A percentile compares a stretch with the other conserved stretches of the same genome.
These are phyloP conservation scores for Saprolegnia parasitica DNA, from an alignment of 352 stramenopile genomes.

Conservation along the genomic window DNA sequence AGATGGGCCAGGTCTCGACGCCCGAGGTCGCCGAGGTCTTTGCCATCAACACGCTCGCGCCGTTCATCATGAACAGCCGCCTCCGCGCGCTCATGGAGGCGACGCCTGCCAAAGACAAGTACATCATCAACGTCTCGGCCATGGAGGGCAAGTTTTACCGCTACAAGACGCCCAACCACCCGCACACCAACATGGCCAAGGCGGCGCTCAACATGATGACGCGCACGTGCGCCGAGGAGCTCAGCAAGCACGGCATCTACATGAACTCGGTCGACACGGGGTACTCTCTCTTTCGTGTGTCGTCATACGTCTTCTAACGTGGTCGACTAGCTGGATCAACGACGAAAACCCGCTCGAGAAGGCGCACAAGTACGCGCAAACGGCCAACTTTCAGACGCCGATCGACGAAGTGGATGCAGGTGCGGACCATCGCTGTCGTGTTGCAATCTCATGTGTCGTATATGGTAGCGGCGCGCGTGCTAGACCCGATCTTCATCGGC, in stretches of 20 bases:
- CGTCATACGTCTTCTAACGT: background rate
- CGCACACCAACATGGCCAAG: slow-evolving; percentile 94
- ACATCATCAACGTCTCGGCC: slow-evolving; percentile 91
- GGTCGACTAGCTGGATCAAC: slow-evolving; percentile 91
- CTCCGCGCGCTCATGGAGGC: slow-evolving; percentile 87
- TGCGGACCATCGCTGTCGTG: background rate
- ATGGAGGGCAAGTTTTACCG: slow-evolving; percentile 91
- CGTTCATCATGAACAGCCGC: slow-evolving; percentile 95
- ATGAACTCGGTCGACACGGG: slow-evolving; percentile 98
- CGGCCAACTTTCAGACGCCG: slow-evolving; percentile 94
- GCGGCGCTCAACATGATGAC: slow-evolving; percentile 98
- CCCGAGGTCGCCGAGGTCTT: slow-evolving; percentile 85
- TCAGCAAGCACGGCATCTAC: slow-evolving; percentile 92
- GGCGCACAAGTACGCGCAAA: slow-evolving; percentile 86
- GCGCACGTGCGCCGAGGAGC: slow-evolving; percentile 92
- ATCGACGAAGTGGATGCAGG: slow-evolving; percentile 97
- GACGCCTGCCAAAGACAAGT: slow-evolving; percentile 44
- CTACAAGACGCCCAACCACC: slow-evolving; percentile 86
- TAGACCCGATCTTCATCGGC: slow-evolving; percentile 93
- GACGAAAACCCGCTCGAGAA: slow-evolving; percentile 96
- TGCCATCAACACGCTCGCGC: slow-evolving; percentile 94
- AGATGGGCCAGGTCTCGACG: slow-evolving; percentile 90
- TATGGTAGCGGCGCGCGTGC: slow-evolving; percentile 73
- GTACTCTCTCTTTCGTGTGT: slow-evolving; percentile 36
- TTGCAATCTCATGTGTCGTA: background rate